Base-by-base conservation (phyloP, 2,329 filamentous ascomycete genomes). In the Trichophyton verrucosum region DNA sequence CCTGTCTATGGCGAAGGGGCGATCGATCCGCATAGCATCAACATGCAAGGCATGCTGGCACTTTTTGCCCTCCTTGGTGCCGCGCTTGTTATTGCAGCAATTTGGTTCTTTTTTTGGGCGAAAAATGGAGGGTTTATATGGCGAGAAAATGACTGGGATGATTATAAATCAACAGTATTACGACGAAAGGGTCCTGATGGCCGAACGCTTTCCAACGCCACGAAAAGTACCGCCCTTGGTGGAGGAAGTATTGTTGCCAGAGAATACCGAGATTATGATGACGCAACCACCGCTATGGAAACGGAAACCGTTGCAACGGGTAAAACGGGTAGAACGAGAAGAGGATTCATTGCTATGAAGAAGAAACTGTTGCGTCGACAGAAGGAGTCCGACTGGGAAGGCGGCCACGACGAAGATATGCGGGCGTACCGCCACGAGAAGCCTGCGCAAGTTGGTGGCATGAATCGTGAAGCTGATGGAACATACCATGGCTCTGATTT, bases 71-170 rank as follows among this genome's bases (percentile, higher is more conserved):
- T 96, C 17, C 84, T 97, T 59, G 90, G 89, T 38, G 85, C 85
- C 0, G 83, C 77, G 36, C 87, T 97, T 70, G 87, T 94, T 24
- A 62, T 88, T 2, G 82, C 80, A 0, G 83, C 81, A 24, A 90
- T 97, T 70, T 99, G 94, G 91, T 96, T 99, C 81, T 97, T 99
- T 82, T 95, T 95, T 81, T 95, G 89, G 88, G 92, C 92, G 61
- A 92, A 88, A 76, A 96, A 97, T 68, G 94, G 94, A 64, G 94
- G 94, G 13, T 96, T 97, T 77, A 78, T 88, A 65, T 97, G 91
- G 80, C 82, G 82, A 55, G 78, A 95, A 64, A 80, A 84, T 40
- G 94, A 99, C 75, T 99, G 94, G 92, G 92, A 97, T 4, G 94
- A 99, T 70, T 99, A 99, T 83, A 97, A 97, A 73, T 87, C 88